Base-by-base conservation (phyloP, 106 monocot genomes). In the Apostasia shenzhenica region DNA sequence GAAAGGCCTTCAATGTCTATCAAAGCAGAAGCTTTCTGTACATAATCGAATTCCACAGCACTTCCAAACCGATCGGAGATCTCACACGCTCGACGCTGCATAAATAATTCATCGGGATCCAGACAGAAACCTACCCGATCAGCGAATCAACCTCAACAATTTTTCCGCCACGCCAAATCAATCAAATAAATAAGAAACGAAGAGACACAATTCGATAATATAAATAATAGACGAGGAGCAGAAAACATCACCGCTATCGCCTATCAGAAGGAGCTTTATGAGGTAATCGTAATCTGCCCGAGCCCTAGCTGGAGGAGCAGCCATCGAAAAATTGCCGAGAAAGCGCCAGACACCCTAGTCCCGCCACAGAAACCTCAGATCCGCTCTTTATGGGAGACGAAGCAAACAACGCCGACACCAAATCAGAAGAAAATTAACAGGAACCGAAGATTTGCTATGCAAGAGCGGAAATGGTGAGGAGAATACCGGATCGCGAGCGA, bases 281-380 rank as follows among this genome's bases (percentile, higher is more conserved):
- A 86, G 86, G 59, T 86, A 86, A 59, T 86, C 86, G 69, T 84
- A 84, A 62, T 84, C 84, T 41, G 84, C 84, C 67, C 84, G 74
- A 59, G 82, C 81, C 69, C 82, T 81, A 59, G 76, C 76, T 54
- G 82, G 86, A 70, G 78, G 70, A 45, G 79, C 82, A 65, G 86
- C 86, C 82, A 86, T 84, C 52, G 40, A 67, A 41, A 44, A 26
- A 1, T 45, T 8, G 62, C 62, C 12, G 62, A 62, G 13, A 1
- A 45, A 62, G 62, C 45, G 12, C 62, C 62, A 44, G 45, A 45
- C 43, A 62, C 9, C 44, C 62, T 62, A 62, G 43, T 62, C 62
- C 45, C 42, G 11, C 3, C 11, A 26, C 6, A 3, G 41, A 13
- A 67, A 50, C 7, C 37, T 50, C 67, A 14, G 70, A 58, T 70